Evolutionary conservation across 345 rosid species (phyloP).

Genomic region (Lumnitzera littorea): DNA sequence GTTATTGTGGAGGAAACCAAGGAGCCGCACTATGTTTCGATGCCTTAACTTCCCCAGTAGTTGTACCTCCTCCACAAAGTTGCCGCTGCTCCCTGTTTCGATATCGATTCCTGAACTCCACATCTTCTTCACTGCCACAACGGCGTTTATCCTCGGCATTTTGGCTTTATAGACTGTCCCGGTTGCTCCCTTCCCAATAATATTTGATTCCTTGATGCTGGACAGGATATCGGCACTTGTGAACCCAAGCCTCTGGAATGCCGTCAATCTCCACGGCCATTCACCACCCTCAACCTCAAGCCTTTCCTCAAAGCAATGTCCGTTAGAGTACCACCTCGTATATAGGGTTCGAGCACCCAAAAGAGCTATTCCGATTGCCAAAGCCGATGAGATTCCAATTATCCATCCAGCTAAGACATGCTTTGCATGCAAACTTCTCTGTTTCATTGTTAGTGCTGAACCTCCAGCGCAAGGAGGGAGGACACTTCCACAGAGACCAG

Average conservation of each 20-base stretch:
- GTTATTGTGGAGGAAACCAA: slow-evolving; percentile 74
- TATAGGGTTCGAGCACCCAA: slow-evolving; percentile 35
- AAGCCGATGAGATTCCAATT: slow-evolving; percentile 49
- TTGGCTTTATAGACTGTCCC: slow-evolving; percentile 86
- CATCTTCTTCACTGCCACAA: slow-evolving; percentile 80
- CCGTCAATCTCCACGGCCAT: slow-evolving; percentile 94
- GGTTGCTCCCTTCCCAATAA: slow-evolving; percentile 90
- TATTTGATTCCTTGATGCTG: slow-evolving; percentile 67
- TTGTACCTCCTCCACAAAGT: slow-evolving; percentile 76
- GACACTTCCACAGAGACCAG: slow-evolving; percentile 71
- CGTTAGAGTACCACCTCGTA: slow-evolving; percentile 42
- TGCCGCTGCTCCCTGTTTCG: slow-evolving; percentile 51
- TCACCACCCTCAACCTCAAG: slow-evolving; percentile 42
- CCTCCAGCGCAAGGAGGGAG: slow-evolving; percentile 67
- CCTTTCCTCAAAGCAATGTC: slow-evolving; percentile 47
- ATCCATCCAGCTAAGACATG: slow-evolving; percentile 56
- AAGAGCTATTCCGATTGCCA: slow-evolving; percentile 40
- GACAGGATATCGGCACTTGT: slow-evolving; percentile 65
- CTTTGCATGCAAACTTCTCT: slow-evolving; percentile 36
- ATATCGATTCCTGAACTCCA: slow-evolving; percentile 66
- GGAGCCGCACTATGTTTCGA: slow-evolving; percentile 75
- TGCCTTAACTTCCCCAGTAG: slow-evolving; percentile 82
- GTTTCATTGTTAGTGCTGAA: slow-evolving; percentile 22
- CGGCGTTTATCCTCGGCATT: slow-evolving; percentile 34
- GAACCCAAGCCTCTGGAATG: slow-evolving; percentile 85